phyloP scores from a whole-genome alignment of 176 grass and related monocot species.

The Musa itinerans region DNA sequence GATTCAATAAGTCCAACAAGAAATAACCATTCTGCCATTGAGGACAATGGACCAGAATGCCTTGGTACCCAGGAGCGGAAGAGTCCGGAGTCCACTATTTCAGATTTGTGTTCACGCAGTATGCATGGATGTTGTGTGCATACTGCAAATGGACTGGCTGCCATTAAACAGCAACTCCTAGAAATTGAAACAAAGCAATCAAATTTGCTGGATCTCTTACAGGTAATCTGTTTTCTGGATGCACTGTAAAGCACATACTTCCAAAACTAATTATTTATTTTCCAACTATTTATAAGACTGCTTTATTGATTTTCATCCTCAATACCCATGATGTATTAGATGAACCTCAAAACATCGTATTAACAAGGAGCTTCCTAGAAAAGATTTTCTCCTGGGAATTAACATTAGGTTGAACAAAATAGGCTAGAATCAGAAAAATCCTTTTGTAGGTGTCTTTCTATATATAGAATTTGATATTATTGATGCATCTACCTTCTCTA shows the following conservation, averaged over 20 bases:
- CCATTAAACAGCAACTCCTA: slow-evolving; percentile 70
- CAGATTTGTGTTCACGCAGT: slow-evolving; percentile 45
- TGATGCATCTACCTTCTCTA: too few species aligned
- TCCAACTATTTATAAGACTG: too few species aligned
- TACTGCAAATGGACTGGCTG: slow-evolving; percentile 55
- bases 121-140: slow-evolving; percentile 63
- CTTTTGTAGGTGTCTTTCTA: too few species aligned
- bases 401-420: too few species aligned
- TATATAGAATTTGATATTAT: too few species aligned
- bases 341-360: too few species aligned
- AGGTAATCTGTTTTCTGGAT: slow-evolving; percentile 33
- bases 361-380: too few species aligned
- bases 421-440: too few species aligned
- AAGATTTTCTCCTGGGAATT: too few species aligned
- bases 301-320: too few species aligned
- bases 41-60: slow-evolving; percentile 9
- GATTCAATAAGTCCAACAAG: slow-evolving; percentile 29
- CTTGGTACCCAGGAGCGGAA: slow-evolving; percentile 33
- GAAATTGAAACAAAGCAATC: slow-evolving; percentile 85
- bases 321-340: too few species aligned
- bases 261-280: too few species aligned
- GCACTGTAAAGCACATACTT: not conserved
- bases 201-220: slow-evolving; percentile 57
- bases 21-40: not conserved
- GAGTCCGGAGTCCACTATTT: slow-evolving; percentile 55